Base-by-base conservation (phyloP, 2,329 filamentous ascomycete genomes). In the Arthrobotrys sinensis region DNA sequence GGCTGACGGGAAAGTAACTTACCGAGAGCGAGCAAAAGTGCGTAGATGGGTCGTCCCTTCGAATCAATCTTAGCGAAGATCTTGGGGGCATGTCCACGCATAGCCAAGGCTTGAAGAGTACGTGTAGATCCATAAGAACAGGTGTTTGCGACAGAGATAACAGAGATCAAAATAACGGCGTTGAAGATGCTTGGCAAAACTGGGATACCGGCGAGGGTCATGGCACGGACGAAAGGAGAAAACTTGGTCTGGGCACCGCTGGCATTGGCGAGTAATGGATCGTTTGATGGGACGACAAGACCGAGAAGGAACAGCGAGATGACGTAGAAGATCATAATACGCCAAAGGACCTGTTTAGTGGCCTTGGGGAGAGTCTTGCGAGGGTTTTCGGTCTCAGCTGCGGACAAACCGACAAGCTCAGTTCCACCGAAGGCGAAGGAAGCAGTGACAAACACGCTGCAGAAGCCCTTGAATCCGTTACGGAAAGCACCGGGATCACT, bases 381-480 rank as follows among this genome's bases (percentile, higher is more conserved):
- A 40, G 89, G 88, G 79, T 90, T 88, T 19, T 84, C 85, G 8
- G 88, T 88, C 82, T 90, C 88, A 21, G 88, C 88, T 45, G 88
- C 88, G 24, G 88, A 88, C 52, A 90, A 84, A 82, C 89, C 89
- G 50, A 90, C 88, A 43, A 91, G 84, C 83, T 91, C 89, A 24
- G 89, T 90, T 80, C 89, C 89, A 52, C 87, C 86, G 83, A 90
- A 91, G 57, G 89, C 86, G 80, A 91, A 91, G 1, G 89, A 88
- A 16, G 89, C 89, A 32, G 89, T 90, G 71, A 90, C 88, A 81
- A 91, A 90, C 52, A 90, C 88, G 75, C 86, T 86, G 83, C 89
- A 90, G 81, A 91, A 87, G 46, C 89, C 89, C 83, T 89, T 88
- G 85, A 91, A 91, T 4, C 89, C 89, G 81, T 90, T 86, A 62